Conservation (phyloP, 2,329 filamentous ascomycete species). For the Aspergillus sp. region DNA sequence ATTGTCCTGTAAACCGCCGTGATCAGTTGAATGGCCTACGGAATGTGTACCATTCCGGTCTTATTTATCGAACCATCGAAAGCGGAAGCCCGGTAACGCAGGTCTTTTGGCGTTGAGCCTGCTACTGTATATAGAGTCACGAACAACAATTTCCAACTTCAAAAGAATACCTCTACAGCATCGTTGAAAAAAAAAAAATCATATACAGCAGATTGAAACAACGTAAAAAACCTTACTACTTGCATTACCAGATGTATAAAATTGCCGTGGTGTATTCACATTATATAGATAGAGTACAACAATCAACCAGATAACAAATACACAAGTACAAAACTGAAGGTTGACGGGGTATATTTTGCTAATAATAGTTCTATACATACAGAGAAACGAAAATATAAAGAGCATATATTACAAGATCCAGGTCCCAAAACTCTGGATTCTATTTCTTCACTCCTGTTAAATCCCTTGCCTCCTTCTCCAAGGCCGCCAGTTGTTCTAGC, state of each 20-base stretch:
- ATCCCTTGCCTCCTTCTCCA: slow-evolving; percentile 38
- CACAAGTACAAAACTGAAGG: neutral
- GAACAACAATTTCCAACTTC: neutral
- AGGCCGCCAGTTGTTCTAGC: slow-evolving; percentile 33
- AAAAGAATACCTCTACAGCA: neutral
- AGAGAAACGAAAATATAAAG: neutral
- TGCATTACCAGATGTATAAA: neutral
- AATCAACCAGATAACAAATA: neutral
- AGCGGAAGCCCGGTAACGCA: slow-evolving; percentile 13
- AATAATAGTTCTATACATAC: neutral
- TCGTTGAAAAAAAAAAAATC: neutral
- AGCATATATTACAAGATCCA: neutral
- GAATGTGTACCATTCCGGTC: neutral
- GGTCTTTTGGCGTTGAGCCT: neutral
- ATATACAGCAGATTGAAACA: neutral
- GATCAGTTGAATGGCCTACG: neutral
- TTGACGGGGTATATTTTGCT: neutral
- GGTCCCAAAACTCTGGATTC: neutral
- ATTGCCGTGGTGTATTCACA: neutral
- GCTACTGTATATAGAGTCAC: slow-evolving; percentile 10
- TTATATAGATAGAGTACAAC: neutral
- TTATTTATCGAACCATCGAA: slow-evolving; percentile 8
- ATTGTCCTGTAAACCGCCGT: neutral
- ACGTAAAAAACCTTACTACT: neutral
- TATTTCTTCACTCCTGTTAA: slow-evolving; percentile 31